Percentiles rank a stretch among this genome's conserved stretches.
These are phyloP conservation scores for Cutaneotrichosporon cyanovorans DNA, from an alignment of 1,284 basidiomycete species.

Conservation along the genomic window DNA sequence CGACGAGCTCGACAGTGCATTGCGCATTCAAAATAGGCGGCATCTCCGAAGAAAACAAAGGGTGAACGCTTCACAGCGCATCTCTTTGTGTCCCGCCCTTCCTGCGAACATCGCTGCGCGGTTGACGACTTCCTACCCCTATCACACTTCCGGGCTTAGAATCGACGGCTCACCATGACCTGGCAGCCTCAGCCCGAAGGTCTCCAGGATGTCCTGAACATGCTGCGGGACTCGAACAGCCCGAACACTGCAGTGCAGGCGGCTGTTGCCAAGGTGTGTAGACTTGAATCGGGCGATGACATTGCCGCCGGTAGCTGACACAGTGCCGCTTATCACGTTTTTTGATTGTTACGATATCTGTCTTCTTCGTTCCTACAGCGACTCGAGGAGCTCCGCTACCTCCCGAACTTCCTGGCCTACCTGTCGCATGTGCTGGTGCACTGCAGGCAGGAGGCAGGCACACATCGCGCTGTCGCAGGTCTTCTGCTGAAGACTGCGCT, in stretches of 20 bases:
- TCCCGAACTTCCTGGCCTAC: constrained; percentile 93
- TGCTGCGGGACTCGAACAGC: constrained; percentile 47
- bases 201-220: constrained; percentile 43
- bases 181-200: constrained; percentile 44
- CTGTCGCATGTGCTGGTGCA: constrained; percentile 84
- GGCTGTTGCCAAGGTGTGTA: constrained; percentile 1
- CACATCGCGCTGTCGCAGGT: constrained; percentile 89
- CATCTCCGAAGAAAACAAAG: too few relatives aligned
- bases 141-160: neutral
- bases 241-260: constrained; percentile 44
- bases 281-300: too few relatives aligned
- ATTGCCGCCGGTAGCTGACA: too few relatives aligned
- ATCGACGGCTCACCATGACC: constrained; percentile 24
- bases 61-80: too few relatives aligned
- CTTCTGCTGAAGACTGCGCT: constrained; percentile 92
- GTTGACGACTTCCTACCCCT: neutral
- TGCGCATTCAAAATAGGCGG: too few relatives aligned
- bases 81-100: neutral
- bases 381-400: constrained; percentile 77
- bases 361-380: constrained; percentile 52
- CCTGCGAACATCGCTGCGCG: neutral
- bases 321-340: too few relatives aligned
- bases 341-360: neutral
- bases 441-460: constrained; percentile 61
- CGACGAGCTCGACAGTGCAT: too few relatives aligned